Base-by-base conservation (phyloP, 2,329 filamentous ascomycete species). In the Trichoderma semiorbis region DNA sequence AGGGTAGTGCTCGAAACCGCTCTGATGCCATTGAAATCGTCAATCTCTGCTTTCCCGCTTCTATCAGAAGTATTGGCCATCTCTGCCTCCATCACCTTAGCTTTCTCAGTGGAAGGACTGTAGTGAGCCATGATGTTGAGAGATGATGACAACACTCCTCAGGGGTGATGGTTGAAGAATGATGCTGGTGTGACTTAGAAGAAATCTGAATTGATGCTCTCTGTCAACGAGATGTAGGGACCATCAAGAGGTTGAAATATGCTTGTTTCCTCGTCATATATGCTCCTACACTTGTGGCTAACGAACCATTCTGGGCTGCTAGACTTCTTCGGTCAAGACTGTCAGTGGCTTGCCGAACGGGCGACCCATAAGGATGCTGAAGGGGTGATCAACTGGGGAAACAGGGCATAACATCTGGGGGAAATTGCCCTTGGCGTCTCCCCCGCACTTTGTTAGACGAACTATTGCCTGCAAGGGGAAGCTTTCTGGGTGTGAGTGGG, bases 391-490 rank as follows among this genome's bases (percentile, higher is more conserved):
- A 43, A 21, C 21, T 62, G 60, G 34, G 60, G 34, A 62, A 62
- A 16, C 21, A 62, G 34, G 60, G 60, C 34, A 39, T 3, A 43
- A 26, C 21, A 16, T 43, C 60, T 6, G 60, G 21, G 21, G 60
- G 26, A 21, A 43, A 43, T 28, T 24, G 60, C 6, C 8, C 60
- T 62, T 28, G 24, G 14, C 26, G 60, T 26, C 43, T 62, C 60
- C 60, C 60, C 60, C 60, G 60, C 60, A 62, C 36, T 39, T 43
- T 62, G 34, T 7, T 62, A 21, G 34, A 63, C 21, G 36, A 63
- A 63, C 60, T 63, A 63, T 63, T 63, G 60, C 26, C 60, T 43
- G 60, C 60, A 63, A 43, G 60, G 34, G 21, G 60, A 63, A 63
- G 34, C 24, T 63, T 14, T 28, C 16, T 62, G 21, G 34, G 14